These are phyloP conservation scores for Ceratobasidium sp. DNA, from an alignment of 1,284 basidiomycete genomes.

Conservation along the genomic window DNA sequence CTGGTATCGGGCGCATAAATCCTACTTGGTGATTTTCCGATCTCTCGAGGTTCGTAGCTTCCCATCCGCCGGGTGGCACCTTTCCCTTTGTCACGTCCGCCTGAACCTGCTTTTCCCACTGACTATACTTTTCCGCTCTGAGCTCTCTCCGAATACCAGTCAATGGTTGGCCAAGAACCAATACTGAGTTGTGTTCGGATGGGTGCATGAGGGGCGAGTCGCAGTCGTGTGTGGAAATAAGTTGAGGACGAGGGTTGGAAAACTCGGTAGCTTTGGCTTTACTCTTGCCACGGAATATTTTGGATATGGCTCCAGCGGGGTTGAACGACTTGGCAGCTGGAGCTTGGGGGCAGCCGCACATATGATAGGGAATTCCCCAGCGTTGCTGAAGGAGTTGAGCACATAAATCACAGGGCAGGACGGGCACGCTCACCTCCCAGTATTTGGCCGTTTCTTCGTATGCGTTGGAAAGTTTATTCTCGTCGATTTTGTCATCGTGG, in stretches of 20 bases:
- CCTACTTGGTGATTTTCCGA: conserved; percentile 3
- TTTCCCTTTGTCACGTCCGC: conserved; percentile 7
- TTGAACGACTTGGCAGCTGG: conserved; percentile 9
- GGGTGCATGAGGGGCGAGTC: conserved; percentile 45
- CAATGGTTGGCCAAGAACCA: conserved; percentile 36
- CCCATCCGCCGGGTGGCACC: conserved; percentile 17
- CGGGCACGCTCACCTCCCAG: conserved; percentile 41
- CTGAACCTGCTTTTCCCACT: conserved; percentile 17
- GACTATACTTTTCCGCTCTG: neutral
- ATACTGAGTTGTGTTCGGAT: conserved; percentile 43
- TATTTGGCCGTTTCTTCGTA: conserved; percentile 45
- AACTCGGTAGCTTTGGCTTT: conserved; percentile 18
- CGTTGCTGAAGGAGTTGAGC: conserved; percentile 14
- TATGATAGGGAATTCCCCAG: conserved; percentile 22
- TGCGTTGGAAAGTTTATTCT: conserved; percentile 42
- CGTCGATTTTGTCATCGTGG: conserved; percentile 48
- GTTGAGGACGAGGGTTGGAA: conserved; percentile 40
- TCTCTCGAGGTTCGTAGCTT: conserved; percentile 8
- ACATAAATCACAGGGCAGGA: neutral
- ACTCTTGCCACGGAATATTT: conserved; percentile 25
- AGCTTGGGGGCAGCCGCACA: conserved; percentile 40
- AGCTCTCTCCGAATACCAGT: neutral
- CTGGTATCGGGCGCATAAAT: conserved; percentile 16
- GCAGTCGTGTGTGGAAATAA: conserved; percentile 37
- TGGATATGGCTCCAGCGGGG: conserved; percentile 2